A percentile compares a stretch with the other conserved stretches of the same genome.
These are phyloP conservation scores for Raphanus sativus DNA, from an alignment of 345 rosid genomes.

Conservation along the genomic window DNA sequence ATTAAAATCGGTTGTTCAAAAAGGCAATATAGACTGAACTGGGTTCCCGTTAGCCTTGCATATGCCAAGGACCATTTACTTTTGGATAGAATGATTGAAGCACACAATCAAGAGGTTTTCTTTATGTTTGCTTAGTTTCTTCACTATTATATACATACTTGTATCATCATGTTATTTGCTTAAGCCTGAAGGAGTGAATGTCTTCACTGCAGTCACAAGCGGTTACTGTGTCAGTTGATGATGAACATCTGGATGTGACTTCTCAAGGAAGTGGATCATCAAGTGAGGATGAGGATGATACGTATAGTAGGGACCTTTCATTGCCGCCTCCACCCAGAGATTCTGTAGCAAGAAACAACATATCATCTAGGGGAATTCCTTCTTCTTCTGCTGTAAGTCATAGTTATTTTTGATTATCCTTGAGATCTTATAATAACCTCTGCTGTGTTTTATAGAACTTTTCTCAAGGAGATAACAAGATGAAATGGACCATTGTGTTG, in stretches of 20 bases:
- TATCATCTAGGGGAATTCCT: conserved; percentile 32
- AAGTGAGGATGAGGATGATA: conserved; percentile 46
- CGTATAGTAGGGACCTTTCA: conserved; percentile 34
- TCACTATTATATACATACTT: no score
- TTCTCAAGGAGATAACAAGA: conserved; percentile 42
- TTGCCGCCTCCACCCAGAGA: conserved; percentile 25
- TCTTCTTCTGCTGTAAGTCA: conserved; percentile 50
- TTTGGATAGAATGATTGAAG: conserved; percentile 34
- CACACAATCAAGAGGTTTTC: conserved; percentile 23
- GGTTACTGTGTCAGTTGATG: neutral
- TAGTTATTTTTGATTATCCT: neutral
- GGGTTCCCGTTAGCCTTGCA: conserved; percentile 73
- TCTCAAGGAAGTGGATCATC: conserved; percentile 28
- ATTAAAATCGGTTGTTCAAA: conserved; percentile 77
- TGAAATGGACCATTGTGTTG: conserved; percentile 72
- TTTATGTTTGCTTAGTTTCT: no score
- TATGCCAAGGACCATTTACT: conserved; percentile 56
- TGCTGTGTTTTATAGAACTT: conserved; percentile 43
- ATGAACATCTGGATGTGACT: conserved; percentile 39
- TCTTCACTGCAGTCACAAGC: conserved; percentile 24
- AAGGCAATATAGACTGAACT: conserved; percentile 72
- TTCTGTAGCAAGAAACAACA: conserved; percentile 28
- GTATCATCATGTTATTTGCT: no score
- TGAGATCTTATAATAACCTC: conserved; percentile 6
- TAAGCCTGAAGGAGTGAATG: neutral